phyloP scores from a whole-genome alignment of 495 filamentous ascomycete species.

The Chaetomium fimeti region DNA sequence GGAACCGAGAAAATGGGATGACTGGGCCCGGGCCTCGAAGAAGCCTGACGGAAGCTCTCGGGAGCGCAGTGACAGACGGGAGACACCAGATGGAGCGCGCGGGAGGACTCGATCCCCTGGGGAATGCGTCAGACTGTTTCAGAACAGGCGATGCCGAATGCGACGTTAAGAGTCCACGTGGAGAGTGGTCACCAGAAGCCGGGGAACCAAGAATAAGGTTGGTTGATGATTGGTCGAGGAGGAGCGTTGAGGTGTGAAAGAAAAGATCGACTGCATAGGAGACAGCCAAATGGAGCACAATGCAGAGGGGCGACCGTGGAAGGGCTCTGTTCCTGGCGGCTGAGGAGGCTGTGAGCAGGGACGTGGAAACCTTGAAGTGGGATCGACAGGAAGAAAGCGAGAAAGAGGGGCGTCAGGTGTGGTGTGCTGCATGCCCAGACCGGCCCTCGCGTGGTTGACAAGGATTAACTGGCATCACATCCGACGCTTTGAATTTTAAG shows the following conservation, averaged over 20 bases:
- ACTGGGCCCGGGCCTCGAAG: slow-evolving; percentile 1
- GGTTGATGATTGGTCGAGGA: slow-evolving; percentile 6
- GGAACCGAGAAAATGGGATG: slow-evolving; percentile 11
- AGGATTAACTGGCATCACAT: slow-evolving; percentile 22
- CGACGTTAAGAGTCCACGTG: slow-evolving; percentile 14
- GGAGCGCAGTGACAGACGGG: slow-evolving; percentile 9
- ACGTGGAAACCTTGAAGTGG: slow-evolving; percentile 25
- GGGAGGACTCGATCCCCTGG: slow-evolving; percentile 27
- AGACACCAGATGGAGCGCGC: slow-evolving; percentile 14
- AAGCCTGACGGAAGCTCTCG: not conserved
- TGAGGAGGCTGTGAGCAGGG: not conserved
- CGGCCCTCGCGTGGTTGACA: slow-evolving; percentile 34
- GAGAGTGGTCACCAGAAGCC: slow-evolving; percentile 1
- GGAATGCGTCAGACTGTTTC: slow-evolving; percentile 39
- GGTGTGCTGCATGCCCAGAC: slow-evolving; percentile 19
- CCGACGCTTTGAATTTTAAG: not conserved
- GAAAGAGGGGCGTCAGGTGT: slow-evolving; percentile 13
- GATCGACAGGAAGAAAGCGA: slow-evolving; percentile 24
- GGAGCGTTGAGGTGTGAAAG: not conserved
- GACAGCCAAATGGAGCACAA: not conserved
- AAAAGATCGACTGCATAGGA: not conserved
- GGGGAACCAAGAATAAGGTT: slow-evolving; percentile 6
- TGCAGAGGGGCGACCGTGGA: not conserved
- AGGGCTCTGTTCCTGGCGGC: slow-evolving; percentile 13
- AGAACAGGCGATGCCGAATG: slow-evolving; percentile 33